Base-by-base conservation (phyloP, 225 moss, liverwort and hornwort species). In the Pseudoscleropodium purum region DNA sequence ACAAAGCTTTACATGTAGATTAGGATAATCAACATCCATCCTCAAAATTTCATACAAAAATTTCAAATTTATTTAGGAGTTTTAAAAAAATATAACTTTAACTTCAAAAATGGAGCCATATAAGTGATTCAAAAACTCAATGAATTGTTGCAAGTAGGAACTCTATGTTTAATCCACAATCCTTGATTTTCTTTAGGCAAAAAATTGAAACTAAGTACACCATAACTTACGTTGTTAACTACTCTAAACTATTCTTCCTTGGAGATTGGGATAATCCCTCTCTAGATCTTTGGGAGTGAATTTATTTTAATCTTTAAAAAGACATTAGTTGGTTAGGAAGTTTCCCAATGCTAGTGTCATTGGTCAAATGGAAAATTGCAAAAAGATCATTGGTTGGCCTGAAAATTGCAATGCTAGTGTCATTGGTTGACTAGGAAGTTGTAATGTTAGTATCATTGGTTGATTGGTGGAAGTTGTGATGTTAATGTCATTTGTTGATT, bases 321-420 rank as follows among this genome's bases (percentile, higher is more conserved):
- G 3, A 23, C n/a, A 37, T n/a, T 68, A 6, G 2, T 2, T 68
- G 12, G 12, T 12, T 37, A 37, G 12, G 21, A 68, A 68, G 19
- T 56, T 2, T 36, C 10, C 2, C 7, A 39, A 24, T 1, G 7
- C 3, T 45, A 47, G 6, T 29, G 0, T 18, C 6, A 74, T 17
- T 45, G 30, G 18, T 30, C 45, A 30, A 14, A 0, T 30, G 5
- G 1, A 1, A 45, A 74, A 10, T 26, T 24, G 5, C 0, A 27
- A 1, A 43, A 5, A 43, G 0, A 57, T 74, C 70, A 39, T 70
- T 70, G 4, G 13, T 0, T n/a, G 1, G 2, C 2, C n/a, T 0
- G 13, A 6, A n/a, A 69, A 1, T 45, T 45, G 10, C 9, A 73
- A 26, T 0, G 1, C 5, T 9, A 45, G 3, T 41, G 9, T 43